Evolutionary conservation across 2,329 filamentous ascomycete species (phyloP), one percentile per base, ranked within the genome.

Genomic region (Epichloe scottii): DNA sequence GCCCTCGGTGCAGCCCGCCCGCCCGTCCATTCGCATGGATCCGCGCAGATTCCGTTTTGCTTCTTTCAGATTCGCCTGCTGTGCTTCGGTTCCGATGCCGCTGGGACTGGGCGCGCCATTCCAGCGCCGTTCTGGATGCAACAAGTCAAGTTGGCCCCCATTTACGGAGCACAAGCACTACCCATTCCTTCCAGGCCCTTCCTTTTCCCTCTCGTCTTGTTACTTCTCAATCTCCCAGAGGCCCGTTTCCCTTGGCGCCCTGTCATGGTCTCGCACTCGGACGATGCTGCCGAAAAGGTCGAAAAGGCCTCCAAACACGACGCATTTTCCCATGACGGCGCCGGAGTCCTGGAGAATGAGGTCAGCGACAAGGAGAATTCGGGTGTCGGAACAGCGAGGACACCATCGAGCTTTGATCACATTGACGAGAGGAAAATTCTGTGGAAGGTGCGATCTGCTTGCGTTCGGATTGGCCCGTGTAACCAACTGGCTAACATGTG

Each of bases 371-470:
- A n/a, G 21, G 38, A 44, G 4, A 40, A 44, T 35, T 12, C n/a
- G 30, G 48, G 33, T n/a, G 33, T 37, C 15, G 48, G 12, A 1
- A 39, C 33, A 6, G 14, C 26, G 10, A 35, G 17, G 12, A 44
- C 37, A 3, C 37, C 23, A 19, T 23, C 46, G 2, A 26, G n/a
- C 21, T 47, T 44, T 23, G 40, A 48, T 5, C 38, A 48, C 7
- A n/a, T 53, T 37, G 51, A 53, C 23, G 77, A 84, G 62, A 81
- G 77, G 61, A 75, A 69, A 51, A 71, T 85, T 12, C 59, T 84
- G 30, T 69, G 79, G 54, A 84, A 77, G 66, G 72, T 74, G 42
- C 11, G 54, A 42, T 60, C 51, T 30, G 21, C 14, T 34, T 5
- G 21, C 2, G 15, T 12, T 17, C 4, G 14, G 10, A 26, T 10